Evolutionary conservation across 1,284 basidiomycete genomes (phyloP).

Genomic region (Macrocystidia cucumis): DNA sequence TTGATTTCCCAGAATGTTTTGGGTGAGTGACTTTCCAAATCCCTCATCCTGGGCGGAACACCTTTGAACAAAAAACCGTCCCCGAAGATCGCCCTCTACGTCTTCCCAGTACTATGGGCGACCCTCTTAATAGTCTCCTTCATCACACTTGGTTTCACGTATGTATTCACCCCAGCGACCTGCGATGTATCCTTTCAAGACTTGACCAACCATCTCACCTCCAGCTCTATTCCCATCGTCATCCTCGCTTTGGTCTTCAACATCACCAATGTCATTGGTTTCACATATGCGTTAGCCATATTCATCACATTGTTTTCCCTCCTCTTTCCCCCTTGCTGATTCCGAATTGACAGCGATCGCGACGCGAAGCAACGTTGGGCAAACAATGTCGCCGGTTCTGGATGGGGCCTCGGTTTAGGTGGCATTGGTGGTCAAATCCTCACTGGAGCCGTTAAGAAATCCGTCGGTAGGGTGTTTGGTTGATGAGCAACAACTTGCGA

Average conservation of each 20-base stretch:
- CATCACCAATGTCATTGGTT: conserved; percentile 85
- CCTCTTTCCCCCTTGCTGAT: conserved; percentile 4
- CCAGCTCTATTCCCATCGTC: conserved; percentile 83
- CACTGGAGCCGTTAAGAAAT: conserved; percentile 71
- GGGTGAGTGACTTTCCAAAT: conserved; percentile 41
- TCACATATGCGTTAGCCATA: conserved; percentile 76
- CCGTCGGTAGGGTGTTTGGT: conserved; percentile 69
- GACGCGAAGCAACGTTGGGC: conserved; percentile 87
- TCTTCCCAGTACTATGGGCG: conserved; percentile 85
- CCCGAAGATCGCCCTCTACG: conserved; percentile 79
- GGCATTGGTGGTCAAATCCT: conserved; percentile 76
- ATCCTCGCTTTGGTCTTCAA: conserved; percentile 87
- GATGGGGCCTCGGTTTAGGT: conserved; percentile 58
- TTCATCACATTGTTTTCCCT: too few relatives aligned
- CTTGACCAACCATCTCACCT: too few relatives aligned
- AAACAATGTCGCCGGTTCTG: conserved; percentile 51
- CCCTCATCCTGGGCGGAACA: conserved; percentile 2
- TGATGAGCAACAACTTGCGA: too few relatives aligned
- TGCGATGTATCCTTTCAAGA: too few relatives aligned
- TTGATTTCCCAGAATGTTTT: conserved; percentile 69
- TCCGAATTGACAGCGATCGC: conserved; percentile 53
- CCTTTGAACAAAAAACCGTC: conserved; percentile 5
- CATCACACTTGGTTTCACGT: conserved; percentile 84
- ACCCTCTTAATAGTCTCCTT: conserved; percentile 83
- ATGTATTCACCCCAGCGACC: too few relatives aligned